A percentile compares a stretch with the other conserved stretches of the same genome.
Conservation (phyloP, 805 yeast species). For the Ogataea pilisensis region DNA sequence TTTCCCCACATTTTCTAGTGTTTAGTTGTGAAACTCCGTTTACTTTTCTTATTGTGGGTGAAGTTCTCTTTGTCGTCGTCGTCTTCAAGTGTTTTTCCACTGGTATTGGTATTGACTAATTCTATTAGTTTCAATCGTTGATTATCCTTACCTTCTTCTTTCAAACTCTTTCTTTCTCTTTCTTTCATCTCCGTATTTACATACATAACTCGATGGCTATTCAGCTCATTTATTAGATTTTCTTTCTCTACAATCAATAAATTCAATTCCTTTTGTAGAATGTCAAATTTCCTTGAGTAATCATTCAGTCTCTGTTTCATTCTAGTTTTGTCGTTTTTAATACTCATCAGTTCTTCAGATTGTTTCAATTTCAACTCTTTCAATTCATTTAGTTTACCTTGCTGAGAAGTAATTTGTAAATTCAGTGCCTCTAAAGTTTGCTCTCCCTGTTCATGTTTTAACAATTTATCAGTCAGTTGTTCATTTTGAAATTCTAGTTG, state of each 20-base stretch:
- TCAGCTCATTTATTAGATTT: slow-evolving; percentile 9
- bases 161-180: not conserved
- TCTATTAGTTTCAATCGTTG: not conserved
- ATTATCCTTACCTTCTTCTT: not conserved
- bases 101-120: not conserved
- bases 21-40: not conserved
- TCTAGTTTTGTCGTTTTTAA: slow-evolving; percentile 2
- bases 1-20: not conserved
- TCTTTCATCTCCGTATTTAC: not conserved
- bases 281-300: slow-evolving; percentile 5
- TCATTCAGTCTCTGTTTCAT: not conserved
- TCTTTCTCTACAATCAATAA: slow-evolving; percentile 8
- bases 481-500: not conserved
- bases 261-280: slow-evolving; percentile 5
- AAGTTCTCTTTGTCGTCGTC: too few relatives aligned
- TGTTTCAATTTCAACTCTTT: not conserved
- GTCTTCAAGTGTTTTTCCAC: too few relatives aligned
- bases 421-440: not conserved
- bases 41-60: not conserved
- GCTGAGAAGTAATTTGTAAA: not conserved
- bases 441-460: not conserved
- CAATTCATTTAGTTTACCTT: not conserved
- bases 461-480: not conserved
- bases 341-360: not conserved
- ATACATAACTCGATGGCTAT: not conserved